A percentile compares a stretch with the other conserved stretches of the same genome.
Conservation (phyloP, 2,329 filamentous ascomycete genomes). For the Chrysoporthe austroafricana region DNA sequence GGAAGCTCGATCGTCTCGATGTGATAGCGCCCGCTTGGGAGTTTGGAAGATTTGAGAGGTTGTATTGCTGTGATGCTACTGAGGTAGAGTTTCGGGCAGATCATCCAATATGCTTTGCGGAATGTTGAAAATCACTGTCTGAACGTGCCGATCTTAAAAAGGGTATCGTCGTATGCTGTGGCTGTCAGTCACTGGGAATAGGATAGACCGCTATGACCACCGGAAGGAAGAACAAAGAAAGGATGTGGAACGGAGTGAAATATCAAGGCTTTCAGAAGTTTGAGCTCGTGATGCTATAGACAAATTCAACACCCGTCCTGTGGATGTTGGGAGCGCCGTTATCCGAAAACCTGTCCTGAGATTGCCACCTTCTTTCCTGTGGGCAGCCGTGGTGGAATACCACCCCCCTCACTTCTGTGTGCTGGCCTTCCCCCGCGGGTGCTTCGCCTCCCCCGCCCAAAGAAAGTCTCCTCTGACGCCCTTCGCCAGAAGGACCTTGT, state of each 20-base stretch:
- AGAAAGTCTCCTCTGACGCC: slow-evolving; percentile 18
- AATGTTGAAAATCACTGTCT: too few species aligned
- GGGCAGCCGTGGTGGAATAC: slow-evolving; percentile 19
- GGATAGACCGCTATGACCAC: too few species aligned
- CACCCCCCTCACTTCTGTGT: slow-evolving; percentile 12
- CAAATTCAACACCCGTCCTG: slow-evolving; percentile 29
- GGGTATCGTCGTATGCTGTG: neutral
- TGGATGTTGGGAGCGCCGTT: slow-evolving; percentile 24
- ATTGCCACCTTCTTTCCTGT: slow-evolving; percentile 27
- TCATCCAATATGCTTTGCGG: too few species aligned
- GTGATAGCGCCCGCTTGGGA: too few species aligned
- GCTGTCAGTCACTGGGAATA: neutral
- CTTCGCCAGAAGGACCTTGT: slow-evolving; percentile 26
- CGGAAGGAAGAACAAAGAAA: neutral
- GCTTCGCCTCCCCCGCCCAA: slow-evolving; percentile 8
- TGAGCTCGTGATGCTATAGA: slow-evolving; percentile 31
- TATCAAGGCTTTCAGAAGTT: slow-evolving; percentile 28
- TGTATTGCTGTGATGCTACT: too few species aligned
- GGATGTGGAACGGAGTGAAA: neutral
- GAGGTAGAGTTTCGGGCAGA: too few species aligned
- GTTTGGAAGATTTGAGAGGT: too few species aligned
- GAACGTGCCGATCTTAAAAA: too few species aligned
- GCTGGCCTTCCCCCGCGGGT: slow-evolving; percentile 13
- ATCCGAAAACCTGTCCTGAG: slow-evolving; percentile 29
- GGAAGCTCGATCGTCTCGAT: too few species aligned